A percentile compares a stretch with the other conserved stretches of the same genome.
These are phyloP conservation scores for Penicillium manginii DNA, from an alignment of 495 filamentous ascomycete genomes.

Conservation along the genomic window DNA sequence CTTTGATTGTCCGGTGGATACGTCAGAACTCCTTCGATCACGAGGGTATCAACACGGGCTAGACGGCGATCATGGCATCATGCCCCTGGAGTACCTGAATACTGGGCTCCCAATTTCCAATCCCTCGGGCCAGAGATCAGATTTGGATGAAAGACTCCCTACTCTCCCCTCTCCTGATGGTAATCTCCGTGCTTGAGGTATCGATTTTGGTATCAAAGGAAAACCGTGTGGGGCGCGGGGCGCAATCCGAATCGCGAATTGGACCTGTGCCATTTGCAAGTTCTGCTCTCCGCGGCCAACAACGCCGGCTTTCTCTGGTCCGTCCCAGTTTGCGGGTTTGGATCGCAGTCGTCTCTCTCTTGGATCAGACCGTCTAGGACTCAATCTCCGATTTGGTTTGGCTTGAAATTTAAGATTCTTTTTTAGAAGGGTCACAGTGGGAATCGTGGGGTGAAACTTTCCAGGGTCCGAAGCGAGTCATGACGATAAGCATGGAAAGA, in stretches of 20 bases:
- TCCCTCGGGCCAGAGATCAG: neutral
- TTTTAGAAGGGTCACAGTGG: neutral
- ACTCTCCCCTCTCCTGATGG: neutral
- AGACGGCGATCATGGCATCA: constrained; percentile 23
- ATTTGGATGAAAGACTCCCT: constrained; percentile 2
- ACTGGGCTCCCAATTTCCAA: constrained; percentile 4
- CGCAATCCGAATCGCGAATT: constrained; percentile 7
- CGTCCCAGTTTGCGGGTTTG: neutral
- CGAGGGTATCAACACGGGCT: constrained; percentile 5
- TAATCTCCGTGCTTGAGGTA: neutral
- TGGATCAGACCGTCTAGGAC: neutral
- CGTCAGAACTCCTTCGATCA: constrained; percentile 17
- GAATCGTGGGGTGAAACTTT: no score
- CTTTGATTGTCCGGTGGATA: constrained; percentile 17
- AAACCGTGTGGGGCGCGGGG: neutral
- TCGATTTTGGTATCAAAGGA: constrained; percentile 2
- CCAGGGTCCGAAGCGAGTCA: no score
- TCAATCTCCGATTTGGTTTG: constrained; percentile 7
- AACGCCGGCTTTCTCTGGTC: neutral
- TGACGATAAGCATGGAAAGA: no score
- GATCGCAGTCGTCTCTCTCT: neutral
- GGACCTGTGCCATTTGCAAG: constrained; percentile 5
- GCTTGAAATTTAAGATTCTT: neutral
- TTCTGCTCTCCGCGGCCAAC: neutral
- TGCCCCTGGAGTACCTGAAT: constrained; percentile 1